Percentiles rank a stretch among this genome's conserved stretches.
phyloP scores from a whole-genome alignment of 2,329 filamentous ascomycete genomes.

The Sarocladium kiliense region DNA sequence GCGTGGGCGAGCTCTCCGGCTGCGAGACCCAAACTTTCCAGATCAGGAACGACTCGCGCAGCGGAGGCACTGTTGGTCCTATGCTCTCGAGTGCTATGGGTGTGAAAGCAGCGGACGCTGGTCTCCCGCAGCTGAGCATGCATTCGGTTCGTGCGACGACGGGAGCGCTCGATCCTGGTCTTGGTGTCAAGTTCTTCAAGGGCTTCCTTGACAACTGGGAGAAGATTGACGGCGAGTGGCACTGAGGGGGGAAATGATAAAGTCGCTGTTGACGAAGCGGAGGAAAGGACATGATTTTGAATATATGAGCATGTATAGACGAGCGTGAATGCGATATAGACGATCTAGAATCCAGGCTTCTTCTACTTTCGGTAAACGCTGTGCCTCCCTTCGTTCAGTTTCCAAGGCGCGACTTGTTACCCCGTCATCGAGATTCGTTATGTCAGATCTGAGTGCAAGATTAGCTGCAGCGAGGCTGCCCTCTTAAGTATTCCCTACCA shows the following conservation, averaged over 20 bases:
- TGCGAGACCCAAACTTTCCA: constrained; percentile 81
- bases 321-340: neutral
- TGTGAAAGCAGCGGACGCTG: constrained; percentile 78
- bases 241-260: neutral
- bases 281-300: neutral
- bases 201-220: constrained; percentile 86
- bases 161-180: constrained; percentile 76
- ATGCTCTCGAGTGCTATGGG: constrained; percentile 79
- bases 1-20: constrained; percentile 69
- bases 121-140: constrained; percentile 90
- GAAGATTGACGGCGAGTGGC: constrained; percentile 76
- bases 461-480: no score
- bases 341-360: neutral
- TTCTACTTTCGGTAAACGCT: no score
- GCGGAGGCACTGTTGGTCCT: constrained; percentile 91
- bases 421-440: no score
- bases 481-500: no score
- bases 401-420: no score
- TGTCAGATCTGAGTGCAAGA: no score
- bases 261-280: neutral
- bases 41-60: constrained; percentile 86
- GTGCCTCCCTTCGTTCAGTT: no score
- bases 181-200: constrained; percentile 84
- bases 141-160: constrained; percentile 88
- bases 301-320: constrained; percentile 9